Base-by-base conservation (phyloP, 495 filamentous ascomycete species). In the Articulospora tetracladia region DNA sequence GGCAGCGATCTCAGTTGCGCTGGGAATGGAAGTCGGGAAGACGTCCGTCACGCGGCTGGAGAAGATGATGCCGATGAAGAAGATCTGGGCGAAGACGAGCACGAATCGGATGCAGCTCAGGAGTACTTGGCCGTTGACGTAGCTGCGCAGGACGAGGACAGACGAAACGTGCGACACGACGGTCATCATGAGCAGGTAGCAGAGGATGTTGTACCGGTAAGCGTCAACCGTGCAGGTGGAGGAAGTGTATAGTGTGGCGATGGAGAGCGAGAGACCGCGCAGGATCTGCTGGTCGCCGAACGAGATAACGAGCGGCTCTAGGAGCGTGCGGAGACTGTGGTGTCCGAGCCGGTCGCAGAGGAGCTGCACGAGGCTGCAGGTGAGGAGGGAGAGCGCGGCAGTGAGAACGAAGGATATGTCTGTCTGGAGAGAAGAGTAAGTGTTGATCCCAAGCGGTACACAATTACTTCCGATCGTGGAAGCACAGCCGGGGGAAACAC, bases 271-370 rank as follows among this genome's bases (percentile, higher is more conserved):
- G 12, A 59, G 26, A 39, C 57, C 57, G 25, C 46, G 25, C 1
- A 52, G 12, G 19, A 59, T 51, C 24, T 59, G 57, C 48, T 59
- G 57, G 25, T 59, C 57, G 20, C 57, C 51, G 57, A 59, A 52
- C 13, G 46, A 52, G 13, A 52, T 22, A 3, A 52, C 57, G 19
- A 59, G 46, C 6, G 57, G 57, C 23, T 59, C 57, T 10, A 59
- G 34, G 13, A 59, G 26, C 19, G 15, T 51, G 39, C 57, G 46
- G 12, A 36, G 22, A 1, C 25, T 36, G 22, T 52, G 27, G 24
- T 52, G 30, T 24, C 57, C 46, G 2, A 51, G 27, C 7, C 46
- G 26, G 32, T 59, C 57, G 23, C 57, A 59, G 26, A 58, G 19
- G 23, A 59, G 26, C 17, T 52, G 57, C 15, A 59, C 27, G 28